Base-by-base conservation (phyloP, 1,139 yeast genomes). In the Pichia sp. region DNA sequence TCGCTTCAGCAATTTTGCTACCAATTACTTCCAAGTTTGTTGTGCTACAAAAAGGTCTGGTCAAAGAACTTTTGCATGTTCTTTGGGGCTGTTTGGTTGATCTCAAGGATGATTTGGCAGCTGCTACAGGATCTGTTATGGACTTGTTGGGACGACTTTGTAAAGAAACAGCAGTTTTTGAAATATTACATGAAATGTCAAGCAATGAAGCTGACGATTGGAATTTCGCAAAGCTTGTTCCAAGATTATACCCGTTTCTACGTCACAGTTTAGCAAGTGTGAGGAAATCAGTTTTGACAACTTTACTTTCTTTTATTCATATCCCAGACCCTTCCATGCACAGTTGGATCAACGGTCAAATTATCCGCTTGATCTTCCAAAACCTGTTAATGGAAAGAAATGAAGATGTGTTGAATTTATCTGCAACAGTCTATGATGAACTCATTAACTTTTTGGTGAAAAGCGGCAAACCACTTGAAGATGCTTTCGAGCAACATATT, bases 81-180 rank as follows among this genome's bases (percentile, higher is more conserved):
- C 82, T 93, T 23, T 93, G 99, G 99, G 85, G 83, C 54, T 89
- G 96, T 60, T 74, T 93, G 46, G 81, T 90, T 2, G 90, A 87
- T 64, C 75, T 92, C 57, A 84, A 88, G 62, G 99, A 93, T 68
- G 99, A 93, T 68, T 76, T 93, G 52, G 87, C 96, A 23, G 96
- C 98, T 0, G 87, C 97, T 15, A 92, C 93, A 52, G 98, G 98
- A 45, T 88, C 96, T 3, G 95, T 93, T 1, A 93, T 93, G 98
- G 97, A 93, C 69, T 74, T 93, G 45, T 76, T 93, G 58, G 95
- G 97, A 1, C 89, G 87, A 65, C 75, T 93, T 52, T 93, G 97
- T 70, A 81, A 90, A 3, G 93, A 86, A 69, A 81, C 84, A 6
- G 84, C 84, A 64, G 97, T 92, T 4, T 75, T 92, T 49, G 83